phyloP scores from a whole-genome alignment of 176 grass and related monocot species.

The Ampelocalamus luodianensis region DNA sequence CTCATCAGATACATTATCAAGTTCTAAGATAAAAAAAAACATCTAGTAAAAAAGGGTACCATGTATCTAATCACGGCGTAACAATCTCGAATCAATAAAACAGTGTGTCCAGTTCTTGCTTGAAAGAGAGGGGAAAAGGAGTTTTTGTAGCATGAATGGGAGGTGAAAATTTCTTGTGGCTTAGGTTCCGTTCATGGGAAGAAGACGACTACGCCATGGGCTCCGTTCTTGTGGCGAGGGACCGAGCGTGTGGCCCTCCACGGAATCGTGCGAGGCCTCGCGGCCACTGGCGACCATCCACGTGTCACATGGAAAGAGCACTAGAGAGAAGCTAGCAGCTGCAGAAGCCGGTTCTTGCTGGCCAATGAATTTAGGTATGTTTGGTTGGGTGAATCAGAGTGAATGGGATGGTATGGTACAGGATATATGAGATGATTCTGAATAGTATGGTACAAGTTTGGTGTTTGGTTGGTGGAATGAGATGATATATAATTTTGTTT shows the following conservation, averaged over 20 bases:
- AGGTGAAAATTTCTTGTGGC: neutral
- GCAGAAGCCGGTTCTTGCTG: neutral
- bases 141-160: neutral
- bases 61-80: no score
- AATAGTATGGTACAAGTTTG: no score
- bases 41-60: neutral
- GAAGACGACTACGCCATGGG: neutral
- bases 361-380: neutral
- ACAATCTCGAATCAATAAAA: no score
- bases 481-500: no score
- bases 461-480: no score
- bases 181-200: neutral
- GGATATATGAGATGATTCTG: no score
- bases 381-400: no score
- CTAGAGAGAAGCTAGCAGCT: neutral
- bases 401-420: no score
- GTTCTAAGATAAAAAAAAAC: neutral
- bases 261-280: constrained; percentile 10
- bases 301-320: neutral
- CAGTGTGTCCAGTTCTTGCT: neutral
- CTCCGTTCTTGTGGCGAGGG: neutral
- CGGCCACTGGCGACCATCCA: neutral
- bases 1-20: neutral
- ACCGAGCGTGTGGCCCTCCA: neutral
- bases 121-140: no score